These are phyloP conservation scores for Cyclotella distinguenda DNA, from an alignment of 108 stramenopile species.

Conservation along the genomic window DNA sequence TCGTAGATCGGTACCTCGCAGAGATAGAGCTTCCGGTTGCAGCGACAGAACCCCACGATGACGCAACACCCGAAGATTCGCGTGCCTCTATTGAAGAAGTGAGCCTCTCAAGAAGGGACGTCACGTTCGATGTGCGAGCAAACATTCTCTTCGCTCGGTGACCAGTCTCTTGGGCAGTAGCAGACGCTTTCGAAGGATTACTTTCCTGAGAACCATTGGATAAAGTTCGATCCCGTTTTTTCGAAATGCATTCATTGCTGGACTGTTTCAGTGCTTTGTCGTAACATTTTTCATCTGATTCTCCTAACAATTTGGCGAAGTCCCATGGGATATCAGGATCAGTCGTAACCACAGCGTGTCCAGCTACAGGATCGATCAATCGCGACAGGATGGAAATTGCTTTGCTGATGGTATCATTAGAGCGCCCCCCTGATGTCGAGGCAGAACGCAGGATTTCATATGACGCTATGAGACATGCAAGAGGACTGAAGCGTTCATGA, in stretches of 20 bases:
- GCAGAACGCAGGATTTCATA: conserved; percentile 40
- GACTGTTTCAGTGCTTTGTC: neutral
- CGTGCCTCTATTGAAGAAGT: neutral
- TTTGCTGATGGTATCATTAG: conserved; percentile 24
- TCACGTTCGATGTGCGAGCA: conserved; percentile 4
- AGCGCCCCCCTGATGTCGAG: conserved; percentile 3
- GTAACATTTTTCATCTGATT: neutral
- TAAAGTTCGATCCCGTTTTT: conserved; percentile 25
- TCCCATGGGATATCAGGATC: conserved; percentile 29
- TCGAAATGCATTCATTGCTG: neutral
- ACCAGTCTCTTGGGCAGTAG: neutral
- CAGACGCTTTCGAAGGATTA: conserved; percentile 11
- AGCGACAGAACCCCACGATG: neutral
- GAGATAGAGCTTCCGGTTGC: conserved; percentile 7
- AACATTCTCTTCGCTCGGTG: conserved; percentile 9
- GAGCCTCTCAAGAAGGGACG: conserved; percentile 30
- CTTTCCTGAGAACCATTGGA: conserved; percentile 21
- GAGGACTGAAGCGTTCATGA: conserved; percentile 24
- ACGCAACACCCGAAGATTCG: neutral
- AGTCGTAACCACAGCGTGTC: conserved; percentile 25
- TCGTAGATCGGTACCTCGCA: conserved; percentile 9
- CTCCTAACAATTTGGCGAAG: neutral
- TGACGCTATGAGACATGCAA: conserved; percentile 41
- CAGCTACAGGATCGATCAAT: conserved; percentile 38
- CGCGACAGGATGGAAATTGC: conserved; percentile 30